Evolutionary conservation across 225 moss, liverwort and hornwort genomes (phyloP).

Genomic region (Climacium dendroides): DNA sequence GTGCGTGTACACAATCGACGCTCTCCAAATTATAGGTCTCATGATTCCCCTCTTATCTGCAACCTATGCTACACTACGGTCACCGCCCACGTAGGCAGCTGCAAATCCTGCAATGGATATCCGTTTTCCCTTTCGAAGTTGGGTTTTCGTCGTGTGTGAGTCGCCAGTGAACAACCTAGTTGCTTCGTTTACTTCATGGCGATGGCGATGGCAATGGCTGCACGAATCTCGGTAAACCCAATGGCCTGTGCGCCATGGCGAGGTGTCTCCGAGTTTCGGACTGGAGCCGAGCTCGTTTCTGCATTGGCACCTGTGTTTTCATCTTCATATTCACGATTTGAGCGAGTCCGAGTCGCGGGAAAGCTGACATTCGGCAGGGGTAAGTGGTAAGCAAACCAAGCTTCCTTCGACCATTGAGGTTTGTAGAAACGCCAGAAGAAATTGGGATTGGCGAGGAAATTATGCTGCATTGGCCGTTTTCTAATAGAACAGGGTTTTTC

Average conservation of each 20-base stretch:
- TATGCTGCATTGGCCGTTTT: neutral
- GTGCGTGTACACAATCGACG: neutral
- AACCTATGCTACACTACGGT: neutral
- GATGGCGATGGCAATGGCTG: neutral
- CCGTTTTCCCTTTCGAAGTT: neutral
- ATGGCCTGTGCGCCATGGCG: neutral
- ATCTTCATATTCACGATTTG: neutral
- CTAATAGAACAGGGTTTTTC: neutral
- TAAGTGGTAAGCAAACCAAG: slow-evolving; percentile 38
- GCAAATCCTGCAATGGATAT: neutral
- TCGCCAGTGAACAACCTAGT: neutral
- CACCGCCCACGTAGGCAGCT: neutral
- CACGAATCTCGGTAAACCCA: neutral
- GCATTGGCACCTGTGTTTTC: neutral
- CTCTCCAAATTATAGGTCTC: neutral
- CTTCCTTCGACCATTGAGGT: neutral
- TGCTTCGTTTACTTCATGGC: neutral
- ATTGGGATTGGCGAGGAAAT: neutral
- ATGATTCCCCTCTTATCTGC: slow-evolving; percentile 7
- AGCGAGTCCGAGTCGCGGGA: neutral
- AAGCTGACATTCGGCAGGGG: slow-evolving; percentile 27
- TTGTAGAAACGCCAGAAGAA: neutral
- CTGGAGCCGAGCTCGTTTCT: neutral
- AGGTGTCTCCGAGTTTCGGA: neutral
- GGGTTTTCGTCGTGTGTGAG: neutral